Conservation (phyloP, 495 filamentous ascomycete species). For the Xylaria telfairii region DNA sequence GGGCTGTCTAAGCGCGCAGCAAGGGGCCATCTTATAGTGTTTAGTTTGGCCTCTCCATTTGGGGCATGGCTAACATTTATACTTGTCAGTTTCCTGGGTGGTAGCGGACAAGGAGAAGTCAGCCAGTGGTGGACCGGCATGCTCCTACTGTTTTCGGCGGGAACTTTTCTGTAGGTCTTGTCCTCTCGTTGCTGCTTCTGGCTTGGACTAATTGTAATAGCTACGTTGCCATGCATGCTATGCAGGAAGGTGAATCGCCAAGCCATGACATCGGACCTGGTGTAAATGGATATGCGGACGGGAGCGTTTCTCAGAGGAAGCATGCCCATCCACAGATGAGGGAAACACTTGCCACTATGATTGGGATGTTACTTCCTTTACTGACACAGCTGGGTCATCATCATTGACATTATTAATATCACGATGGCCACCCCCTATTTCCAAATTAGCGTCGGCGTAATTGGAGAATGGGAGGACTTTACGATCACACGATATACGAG, state of each 20-base stretch:
- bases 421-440: background rate
- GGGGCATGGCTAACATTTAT: constrained; percentile 86
- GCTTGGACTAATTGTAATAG: constrained; percentile 51
- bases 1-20: constrained; percentile 85
- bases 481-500: constrained; percentile 25
- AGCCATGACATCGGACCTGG: constrained; percentile 56
- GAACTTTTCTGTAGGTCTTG: constrained; percentile 86
- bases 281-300: constrained; percentile 72
- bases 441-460: constrained; percentile 27
- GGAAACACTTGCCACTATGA: constrained; percentile 76
- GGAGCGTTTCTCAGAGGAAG: constrained; percentile 54
- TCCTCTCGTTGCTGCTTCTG: background rate
- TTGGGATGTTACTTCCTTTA: constrained; percentile 89
- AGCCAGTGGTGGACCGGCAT: constrained; percentile 90
- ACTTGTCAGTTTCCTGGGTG: constrained; percentile 73
- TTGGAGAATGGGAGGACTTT: constrained; percentile 29
- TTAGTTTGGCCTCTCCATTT: constrained; percentile 87
- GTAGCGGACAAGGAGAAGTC: constrained; percentile 46
- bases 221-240: constrained; percentile 98
- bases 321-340: constrained; percentile 60
- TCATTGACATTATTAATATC: constrained; percentile 55
- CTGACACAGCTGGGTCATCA: constrained; percentile 91
- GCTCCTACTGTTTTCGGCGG: constrained; percentile 87
- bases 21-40: constrained; percentile 83
- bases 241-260: constrained; percentile 77